A percentile compares a stretch with the other conserved stretches of the same genome.
Conservation (phyloP, 352 stramenopile genomes). For the Pythium dissimile region DNA sequence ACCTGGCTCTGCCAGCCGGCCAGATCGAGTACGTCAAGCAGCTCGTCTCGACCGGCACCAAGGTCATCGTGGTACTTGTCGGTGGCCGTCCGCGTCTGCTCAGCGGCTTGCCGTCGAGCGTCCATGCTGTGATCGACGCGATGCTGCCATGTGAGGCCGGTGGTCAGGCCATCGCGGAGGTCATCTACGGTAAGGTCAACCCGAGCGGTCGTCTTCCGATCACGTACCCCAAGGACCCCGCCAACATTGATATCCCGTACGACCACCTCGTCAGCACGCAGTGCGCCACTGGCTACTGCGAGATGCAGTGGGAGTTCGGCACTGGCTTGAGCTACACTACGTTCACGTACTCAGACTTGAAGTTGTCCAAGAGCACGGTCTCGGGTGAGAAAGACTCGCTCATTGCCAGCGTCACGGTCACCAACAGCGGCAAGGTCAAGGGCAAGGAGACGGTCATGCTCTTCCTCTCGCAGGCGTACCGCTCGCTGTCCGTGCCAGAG, state of each 20-base stretch:
- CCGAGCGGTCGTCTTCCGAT: slow-evolving; percentile 80
- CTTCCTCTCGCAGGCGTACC: slow-evolving; percentile 25
- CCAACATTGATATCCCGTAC: slow-evolving; percentile 69
- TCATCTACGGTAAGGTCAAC: slow-evolving; percentile 76
- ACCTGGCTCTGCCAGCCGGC: slow-evolving; percentile 55
- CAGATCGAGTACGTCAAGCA: slow-evolving; percentile 74
- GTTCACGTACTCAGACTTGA: slow-evolving; percentile 44
- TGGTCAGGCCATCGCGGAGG: slow-evolving; percentile 78
- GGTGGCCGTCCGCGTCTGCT: slow-evolving; percentile 79
- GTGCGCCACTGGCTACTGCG: slow-evolving; percentile 24
- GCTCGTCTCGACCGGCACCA: slow-evolving; percentile 59
- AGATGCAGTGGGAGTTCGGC: slow-evolving; percentile 59
- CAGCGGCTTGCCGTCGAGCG: slow-evolving; percentile 46
- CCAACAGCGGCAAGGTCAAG: slow-evolving; percentile 29
- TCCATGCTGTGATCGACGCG: slow-evolving; percentile 72
- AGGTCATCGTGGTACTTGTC: slow-evolving; percentile 79
- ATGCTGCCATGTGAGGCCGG: slow-evolving; percentile 77
- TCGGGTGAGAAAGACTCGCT: slow-evolving; percentile 11
- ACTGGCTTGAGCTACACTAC: slow-evolving; percentile 53
- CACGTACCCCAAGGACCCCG: slow-evolving; percentile 72
- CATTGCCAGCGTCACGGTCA: slow-evolving; percentile 19
- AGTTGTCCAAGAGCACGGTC: slow-evolving; percentile 29
- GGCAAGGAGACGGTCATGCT: slow-evolving; percentile 47
- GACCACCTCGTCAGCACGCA: slow-evolving; percentile 52
- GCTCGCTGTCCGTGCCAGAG: slow-evolving; percentile 43